Percentiles rank a stretch among this genome's conserved stretches.
Evolutionary conservation across 768 basidiomycete genomes (phyloP).

Genomic region (Phaffia australis): DNA sequence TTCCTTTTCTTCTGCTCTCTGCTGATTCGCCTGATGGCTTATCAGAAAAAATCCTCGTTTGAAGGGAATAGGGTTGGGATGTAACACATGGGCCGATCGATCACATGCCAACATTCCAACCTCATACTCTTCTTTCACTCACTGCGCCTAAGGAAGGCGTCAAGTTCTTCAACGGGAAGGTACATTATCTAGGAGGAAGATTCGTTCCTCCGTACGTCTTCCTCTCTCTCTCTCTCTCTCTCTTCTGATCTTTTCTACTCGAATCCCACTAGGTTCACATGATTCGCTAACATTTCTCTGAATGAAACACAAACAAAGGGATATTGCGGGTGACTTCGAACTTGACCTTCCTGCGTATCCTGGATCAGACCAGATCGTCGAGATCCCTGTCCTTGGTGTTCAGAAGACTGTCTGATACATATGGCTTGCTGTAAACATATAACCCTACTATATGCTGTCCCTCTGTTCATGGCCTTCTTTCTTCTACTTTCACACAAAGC

Average conservation of each 20-base stretch:
- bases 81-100: conserved; percentile 57
- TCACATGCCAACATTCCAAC: conserved; percentile 44
- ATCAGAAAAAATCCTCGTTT: not conserved
- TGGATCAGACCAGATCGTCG: conserved; percentile 67
- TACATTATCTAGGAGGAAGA: conserved; percentile 86
- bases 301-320: conserved; percentile 40
- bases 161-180: conserved; percentile 53
- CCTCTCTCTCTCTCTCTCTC: not conserved
- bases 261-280: not conserved
- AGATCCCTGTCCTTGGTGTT: conserved; percentile 43
- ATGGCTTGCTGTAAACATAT: too few species aligned
- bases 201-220: conserved; percentile 74
- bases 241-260: not conserved
- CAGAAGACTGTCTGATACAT: too few species aligned
- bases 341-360: conserved; percentile 75
- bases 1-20: not conserved
- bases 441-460: too few species aligned
- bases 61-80: conserved; percentile 60
- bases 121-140: conserved; percentile 73
- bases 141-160: conserved; percentile 92
- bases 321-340: conserved; percentile 58
- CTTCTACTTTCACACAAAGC: too few species aligned
- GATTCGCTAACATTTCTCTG: conserved; percentile 10
- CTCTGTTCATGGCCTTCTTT: too few species aligned
- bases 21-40: not conserved